These are phyloP conservation scores for Sporothrix inflata DNA, from an alignment of 2,329 filamentous ascomycete genomes.

Conservation along the genomic window DNA sequence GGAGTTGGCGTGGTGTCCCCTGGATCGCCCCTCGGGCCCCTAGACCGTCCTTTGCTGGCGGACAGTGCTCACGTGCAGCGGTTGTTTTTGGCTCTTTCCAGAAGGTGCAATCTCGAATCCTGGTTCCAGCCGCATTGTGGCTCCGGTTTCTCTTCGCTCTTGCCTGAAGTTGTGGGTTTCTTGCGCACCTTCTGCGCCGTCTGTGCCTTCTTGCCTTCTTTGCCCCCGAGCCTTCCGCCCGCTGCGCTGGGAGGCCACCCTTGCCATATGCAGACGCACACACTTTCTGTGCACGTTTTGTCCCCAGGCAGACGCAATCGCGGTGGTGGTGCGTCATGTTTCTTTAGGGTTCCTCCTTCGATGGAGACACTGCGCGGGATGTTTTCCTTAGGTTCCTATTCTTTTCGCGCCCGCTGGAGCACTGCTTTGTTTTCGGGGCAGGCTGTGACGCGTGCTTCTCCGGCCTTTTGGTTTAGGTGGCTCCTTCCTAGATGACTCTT, in stretches of 20 bases:
- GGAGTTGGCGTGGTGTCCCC: constrained; percentile 6
- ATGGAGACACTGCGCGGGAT: neutral
- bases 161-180: constrained; percentile 17
- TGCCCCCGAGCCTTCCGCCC: constrained; percentile 32
- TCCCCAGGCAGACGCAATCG: constrained; percentile 26
- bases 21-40: constrained; percentile 7
- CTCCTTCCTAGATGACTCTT: neutral
- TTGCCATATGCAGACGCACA: neutral
- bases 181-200: constrained; percentile 8
- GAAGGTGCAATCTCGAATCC: constrained; percentile 14
- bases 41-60: constrained; percentile 1
- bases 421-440: constrained; percentile 7
- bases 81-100: neutral
- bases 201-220: constrained; percentile 21
- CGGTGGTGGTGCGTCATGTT: constrained; percentile 25
- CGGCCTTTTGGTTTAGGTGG: neutral
- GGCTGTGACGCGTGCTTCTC: constrained; percentile 16
- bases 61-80: constrained; percentile 23
- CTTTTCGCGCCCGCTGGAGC: constrained; percentile 11
- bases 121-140: neutral
- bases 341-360: neutral
- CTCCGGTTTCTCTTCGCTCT: constrained; percentile 30
- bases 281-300: neutral
- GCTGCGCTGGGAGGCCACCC: neutral
- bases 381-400: constrained; percentile 5